Evolutionary conservation across 2,329 filamentous ascomycete species (phyloP), one percentile per base, ranked within the genome.

Genomic region (Aspergillus sp.): DNA sequence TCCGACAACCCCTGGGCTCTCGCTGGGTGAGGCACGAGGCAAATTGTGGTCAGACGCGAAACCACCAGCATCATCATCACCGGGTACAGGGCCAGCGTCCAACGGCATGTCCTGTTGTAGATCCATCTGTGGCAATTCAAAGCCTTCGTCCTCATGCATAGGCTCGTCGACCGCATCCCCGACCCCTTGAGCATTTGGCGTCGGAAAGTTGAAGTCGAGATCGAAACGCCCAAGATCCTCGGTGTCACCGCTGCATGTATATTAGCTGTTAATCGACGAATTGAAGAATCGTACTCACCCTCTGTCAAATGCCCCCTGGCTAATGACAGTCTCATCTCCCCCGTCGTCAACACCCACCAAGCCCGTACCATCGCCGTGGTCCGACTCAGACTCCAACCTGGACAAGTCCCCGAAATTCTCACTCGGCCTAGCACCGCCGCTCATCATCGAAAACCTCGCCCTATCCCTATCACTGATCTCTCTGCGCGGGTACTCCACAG

Each of bases 401-500:
- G 61, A 66, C 29, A 65, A 40, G 34, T 69, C 68, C 1, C 57
- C 67, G 42, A 73, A 73, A 35, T 65, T 57, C 36, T 72, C 71
- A 43, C 68, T 73, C 29, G 70, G 48, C 13, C 63, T 51, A 14
- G 55, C 48, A 30, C 52, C 57, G 8, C 55, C 60, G 37, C 68
- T 65, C 37, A 64, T 61, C 37, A 62, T 60, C 8, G 60, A 64
- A 11, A 66, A 32, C 16, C 57, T 53, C 24, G 52, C 49, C 14
- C 46, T 52, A 20, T 63, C 58, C 22, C 57, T 50, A 24, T 60
- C 55, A 29, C 50, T 55, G 2, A 55, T 48, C 11, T 61, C 63
- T 40, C 60, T 47, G 26, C 64, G 57, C 8, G 63, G 61, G 35
- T 61, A 59, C 41, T 69, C 66, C 11, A 66, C 53, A 19, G 60